phyloP scores from a whole-genome alignment of 169 alveolate genomes.

The Plasmodium inui region DNA sequence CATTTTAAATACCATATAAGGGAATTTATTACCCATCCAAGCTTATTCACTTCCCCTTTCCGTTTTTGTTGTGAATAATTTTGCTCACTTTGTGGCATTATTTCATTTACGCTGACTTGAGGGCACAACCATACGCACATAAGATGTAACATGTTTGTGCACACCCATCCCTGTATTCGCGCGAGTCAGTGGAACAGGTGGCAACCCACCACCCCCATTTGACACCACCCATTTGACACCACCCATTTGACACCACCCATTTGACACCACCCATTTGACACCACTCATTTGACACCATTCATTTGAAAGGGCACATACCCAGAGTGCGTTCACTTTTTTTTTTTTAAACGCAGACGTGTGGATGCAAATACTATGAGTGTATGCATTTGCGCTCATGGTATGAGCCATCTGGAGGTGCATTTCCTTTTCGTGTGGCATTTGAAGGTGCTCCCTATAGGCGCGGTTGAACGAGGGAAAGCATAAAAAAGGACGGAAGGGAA shows the following conservation, averaged over 20 bases:
- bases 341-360: not conserved
- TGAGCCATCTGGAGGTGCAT: not conserved
- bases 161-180: not conserved
- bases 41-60: not conserved
- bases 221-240: not conserved
- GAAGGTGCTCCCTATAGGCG: not conserved
- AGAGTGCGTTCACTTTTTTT: not conserved
- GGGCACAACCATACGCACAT: not conserved
- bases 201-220: not conserved
- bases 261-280: not conserved
- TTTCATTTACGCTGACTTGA: not conserved
- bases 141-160: not conserved
- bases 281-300: not conserved
- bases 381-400: not conserved
- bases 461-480: not conserved
- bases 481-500: not conserved
- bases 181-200: not conserved
- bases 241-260: not conserved
- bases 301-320: not conserved
- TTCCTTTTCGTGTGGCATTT: not conserved
- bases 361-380: not conserved
- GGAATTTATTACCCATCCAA: not conserved
- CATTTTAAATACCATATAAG: not conserved
- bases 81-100: not conserved
- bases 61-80: not conserved